Conservation (phyloP, 495 filamentous ascomycete species). For the Penicillium malachiteum region DNA sequence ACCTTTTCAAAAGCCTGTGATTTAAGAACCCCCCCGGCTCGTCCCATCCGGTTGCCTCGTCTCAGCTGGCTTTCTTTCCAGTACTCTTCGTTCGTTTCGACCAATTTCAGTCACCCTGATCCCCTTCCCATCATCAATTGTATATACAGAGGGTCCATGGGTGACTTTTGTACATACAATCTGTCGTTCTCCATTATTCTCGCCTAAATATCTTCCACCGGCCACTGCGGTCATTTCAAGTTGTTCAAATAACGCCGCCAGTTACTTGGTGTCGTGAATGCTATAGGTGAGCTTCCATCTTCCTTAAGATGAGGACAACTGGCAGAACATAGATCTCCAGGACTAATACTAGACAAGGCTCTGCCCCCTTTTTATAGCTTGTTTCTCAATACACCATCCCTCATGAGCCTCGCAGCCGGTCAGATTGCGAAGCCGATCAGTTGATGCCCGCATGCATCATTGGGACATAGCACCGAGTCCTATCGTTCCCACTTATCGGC, state of each 20-base stretch:
- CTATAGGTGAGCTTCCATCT: constrained; percentile 15
- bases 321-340: too few species aligned
- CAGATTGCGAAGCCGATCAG: constrained; percentile 22
- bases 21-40: constrained; percentile 14
- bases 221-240: neutral
- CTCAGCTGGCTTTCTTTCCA: constrained; percentile 5
- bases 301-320: too few species aligned
- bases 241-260: neutral
- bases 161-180: constrained; percentile 20
- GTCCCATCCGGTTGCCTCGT: constrained; percentile 20
- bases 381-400: constrained; percentile 1
- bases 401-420: constrained; percentile 14
- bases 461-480: constrained; percentile 38
- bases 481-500: constrained; percentile 41
- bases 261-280: too few species aligned
- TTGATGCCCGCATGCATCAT: constrained; percentile 37
- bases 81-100: constrained; percentile 5
- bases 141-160: constrained; percentile 18
- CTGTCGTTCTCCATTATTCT: constrained; percentile 8
- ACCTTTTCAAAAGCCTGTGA: constrained; percentile 9
- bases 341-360: neutral
- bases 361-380: neutral
- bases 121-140: constrained; percentile 9
- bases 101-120: neutral
- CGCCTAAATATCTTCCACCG: constrained; percentile 7